Base-by-base conservation (phyloP, 805 yeast species). In the Metschnikowia continentalis region DNA sequence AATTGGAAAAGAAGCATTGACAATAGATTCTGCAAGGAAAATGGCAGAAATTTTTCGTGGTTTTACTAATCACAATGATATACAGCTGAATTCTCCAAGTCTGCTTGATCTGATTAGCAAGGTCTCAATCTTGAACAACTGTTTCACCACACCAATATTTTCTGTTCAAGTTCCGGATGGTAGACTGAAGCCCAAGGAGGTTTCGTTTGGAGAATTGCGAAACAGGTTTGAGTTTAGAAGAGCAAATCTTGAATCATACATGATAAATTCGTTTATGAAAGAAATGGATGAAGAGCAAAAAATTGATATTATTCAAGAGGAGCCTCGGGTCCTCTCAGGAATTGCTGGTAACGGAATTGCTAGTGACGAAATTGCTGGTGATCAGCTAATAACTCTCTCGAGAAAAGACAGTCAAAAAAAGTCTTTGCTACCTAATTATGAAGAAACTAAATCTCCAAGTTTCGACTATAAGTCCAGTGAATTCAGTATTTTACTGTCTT, bases 101-200 rank as follows among this genome's bases (percentile, higher is more conserved):
- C 37, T 42, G 37, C 46, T 42, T n/a, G 32, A 23, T 5, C 32
- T 32, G 46, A n/a, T 42, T 5, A 33, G 22, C 35, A 23, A 42
- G 22, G 36, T n/a, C 19, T 32, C 46, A 33, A 33, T 42, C 20
- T 42, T 42, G n/a, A 42, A 42, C 15, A 32, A 42, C 30, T 42
- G 37, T 15, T 33, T 20, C 15, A 32, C 26, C 14, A 32, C 38
- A 19, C 38, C 38, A 14, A 20, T 42, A n/a, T 42, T 52, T n/a
- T 52, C 55, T 35, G 41, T 52, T 5, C 40, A 36, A n/a, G 47
- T 52, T 35, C 46, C 50, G 11, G 52, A 46, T 22, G 33, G 40
- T 20, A 47, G 39, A 13, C 20, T 46, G 4, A 38, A 26, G 37
- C 55, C 52, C 74, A 32, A 77, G 72, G 22, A 42, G 13, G 20